Evolutionary conservation across 2,329 filamentous ascomycete species (phyloP).

Genomic region (Cryphonectria parasitica): DNA sequence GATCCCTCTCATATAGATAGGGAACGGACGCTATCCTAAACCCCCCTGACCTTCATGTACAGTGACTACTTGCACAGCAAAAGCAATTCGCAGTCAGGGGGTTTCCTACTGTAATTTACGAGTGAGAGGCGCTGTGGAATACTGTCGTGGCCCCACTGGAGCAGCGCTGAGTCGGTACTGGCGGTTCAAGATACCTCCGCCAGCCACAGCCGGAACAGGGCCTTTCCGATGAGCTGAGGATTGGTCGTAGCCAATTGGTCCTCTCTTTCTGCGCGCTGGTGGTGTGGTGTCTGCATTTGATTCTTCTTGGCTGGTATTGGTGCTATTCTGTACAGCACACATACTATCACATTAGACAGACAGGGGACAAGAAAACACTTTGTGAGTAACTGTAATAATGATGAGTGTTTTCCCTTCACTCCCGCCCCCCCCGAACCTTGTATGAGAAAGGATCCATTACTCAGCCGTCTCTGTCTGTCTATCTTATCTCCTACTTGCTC

Average conservation of each 20-base stretch:
- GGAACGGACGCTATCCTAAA: not conserved
- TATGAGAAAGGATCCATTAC: not conserved
- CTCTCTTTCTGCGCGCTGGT: not conserved
- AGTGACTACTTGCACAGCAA: not conserved
- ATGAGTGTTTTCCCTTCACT: not conserved
- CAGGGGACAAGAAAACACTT: not conserved
- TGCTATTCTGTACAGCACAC: not conserved
- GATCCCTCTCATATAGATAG: not conserved
- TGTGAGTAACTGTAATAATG: not conserved
- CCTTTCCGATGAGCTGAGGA: not conserved
- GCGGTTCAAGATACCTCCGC: not conserved
- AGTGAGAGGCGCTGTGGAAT: no score
- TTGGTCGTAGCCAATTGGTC: not conserved
- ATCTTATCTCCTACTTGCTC: not conserved
- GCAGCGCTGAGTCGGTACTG: not conserved
- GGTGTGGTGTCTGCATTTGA: not conserved
- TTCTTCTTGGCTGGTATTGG: not conserved
- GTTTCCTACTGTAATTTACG: not conserved
- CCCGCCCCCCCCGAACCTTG: not conserved
- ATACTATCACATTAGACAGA: not conserved
- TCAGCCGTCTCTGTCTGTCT: not conserved
- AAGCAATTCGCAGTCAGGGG: not conserved
- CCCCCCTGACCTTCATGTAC: not conserved
- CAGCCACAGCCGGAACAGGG: slow-evolving; percentile 1
- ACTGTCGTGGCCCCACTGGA: not conserved